These are phyloP conservation scores for Cymbopogon citratus DNA, from an alignment of 176 grass and related monocot genomes.

Conservation along the genomic window DNA sequence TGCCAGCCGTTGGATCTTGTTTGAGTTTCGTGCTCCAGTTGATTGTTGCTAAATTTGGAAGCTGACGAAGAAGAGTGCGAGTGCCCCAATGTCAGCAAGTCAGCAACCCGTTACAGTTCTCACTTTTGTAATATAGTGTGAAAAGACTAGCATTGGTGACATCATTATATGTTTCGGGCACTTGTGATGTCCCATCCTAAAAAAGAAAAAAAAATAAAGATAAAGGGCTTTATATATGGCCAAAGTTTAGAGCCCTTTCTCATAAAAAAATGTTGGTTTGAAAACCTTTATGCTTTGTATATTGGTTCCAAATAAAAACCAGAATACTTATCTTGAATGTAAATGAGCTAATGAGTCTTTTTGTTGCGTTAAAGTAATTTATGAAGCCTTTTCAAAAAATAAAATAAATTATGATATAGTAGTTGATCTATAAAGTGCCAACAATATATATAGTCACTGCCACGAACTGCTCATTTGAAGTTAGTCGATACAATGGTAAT, in stretches of 20 bases:
- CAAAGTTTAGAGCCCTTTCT: neutral
- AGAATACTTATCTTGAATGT: too few species aligned
- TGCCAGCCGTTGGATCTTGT: slow-evolving; percentile 27
- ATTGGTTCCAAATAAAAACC: neutral
- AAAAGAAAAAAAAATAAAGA: neutral
- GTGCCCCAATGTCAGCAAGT: too few species aligned
- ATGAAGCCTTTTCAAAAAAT: neutral
- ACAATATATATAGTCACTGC: too few species aligned
- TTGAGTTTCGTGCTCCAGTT: neutral
- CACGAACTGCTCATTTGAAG: too few species aligned
- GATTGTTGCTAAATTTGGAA: neutral
- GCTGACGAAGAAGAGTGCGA: neutral
- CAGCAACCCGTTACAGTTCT: too few species aligned
- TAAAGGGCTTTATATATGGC: too few species aligned
- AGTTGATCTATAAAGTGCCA: too few species aligned
- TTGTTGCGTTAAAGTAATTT: neutral
- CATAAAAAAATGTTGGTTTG: neutral
- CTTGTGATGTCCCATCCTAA: neutral
- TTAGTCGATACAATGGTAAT: too few species aligned
- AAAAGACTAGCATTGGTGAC: too few species aligned
- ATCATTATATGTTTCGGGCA: neutral
- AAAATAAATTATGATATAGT: too few species aligned
- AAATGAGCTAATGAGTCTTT: neutral
- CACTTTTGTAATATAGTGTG: too few species aligned
- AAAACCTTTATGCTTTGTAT: neutral